Base-by-base conservation (phyloP, 495 filamentous ascomycete species). In the Aspergillus steynii region DNA sequence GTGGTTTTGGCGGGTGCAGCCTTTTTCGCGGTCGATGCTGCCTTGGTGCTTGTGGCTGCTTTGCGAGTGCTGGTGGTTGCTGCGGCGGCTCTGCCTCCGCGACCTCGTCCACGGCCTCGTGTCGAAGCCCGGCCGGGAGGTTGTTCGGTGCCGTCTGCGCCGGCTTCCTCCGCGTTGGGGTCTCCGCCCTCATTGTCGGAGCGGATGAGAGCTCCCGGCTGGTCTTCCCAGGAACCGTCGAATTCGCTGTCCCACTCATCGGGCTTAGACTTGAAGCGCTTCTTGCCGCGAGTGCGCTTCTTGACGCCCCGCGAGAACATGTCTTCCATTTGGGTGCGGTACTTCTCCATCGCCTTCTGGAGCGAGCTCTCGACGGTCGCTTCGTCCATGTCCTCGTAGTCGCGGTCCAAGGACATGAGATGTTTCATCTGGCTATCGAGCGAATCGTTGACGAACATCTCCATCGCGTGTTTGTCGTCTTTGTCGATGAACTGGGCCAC, bases 401-500 rank as follows among this genome's bases (percentile, higher is more conserved):
- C 85, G 6, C 87, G 82, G 31, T 89, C 82, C 10, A 92, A 70
- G 0, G 76, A 58, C 70, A 90, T 74, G 52, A 99, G 75, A 54
- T 92, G 84, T 65, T 88, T 90, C 45, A 96, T 78, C 65, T 96
- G 92, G 60, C 80, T 85, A 14, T 84, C 80, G 2, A 98, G 78
- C 27, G 89, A 91, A 15, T 96, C 88, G 48, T 86, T 86, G 28
- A 98, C 90, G 65, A 98, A 98, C 65, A 83, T 84, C 65, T 96
- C 88, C 83, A 98, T 89, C 0, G 93, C 93, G 64, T 95, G 86
- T 64, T 92, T 96, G 74, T 99, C 95, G 65, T 97, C 91, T 63
- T 98, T 98, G 72, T 93, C 88, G 28, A 98, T 91, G 70, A 93
- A 99, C 62, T 96, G 91, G 56, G 86, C 86, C 7, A 99, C 92